Evolutionary conservation across 2,329 filamentous ascomycete species (phyloP), one percentile per base, ranked within the genome.

Genomic region (Fusarium sp.): DNA sequence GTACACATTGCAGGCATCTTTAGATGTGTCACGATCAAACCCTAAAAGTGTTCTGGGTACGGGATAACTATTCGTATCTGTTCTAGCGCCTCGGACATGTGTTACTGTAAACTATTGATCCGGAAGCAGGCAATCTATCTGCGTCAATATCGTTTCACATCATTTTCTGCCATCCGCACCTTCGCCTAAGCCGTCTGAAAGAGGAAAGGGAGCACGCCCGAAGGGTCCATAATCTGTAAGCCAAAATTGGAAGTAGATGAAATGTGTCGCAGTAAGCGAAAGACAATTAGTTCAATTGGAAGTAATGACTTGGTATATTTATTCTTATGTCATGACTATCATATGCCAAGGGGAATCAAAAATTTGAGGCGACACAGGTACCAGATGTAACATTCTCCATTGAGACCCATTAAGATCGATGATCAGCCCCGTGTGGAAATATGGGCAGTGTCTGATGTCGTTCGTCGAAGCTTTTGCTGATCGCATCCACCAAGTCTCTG

Each of bases 131-230:
- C 16, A n/a, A 3, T 37, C 0, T 37, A n/a, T n/a, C 9, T 37
- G 16, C 34, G 0, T 11, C 34, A 7, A 37, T 6, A 2, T 11
- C 5, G 34, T 37, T 37, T 7, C 34, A 37, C 16, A 18, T 0
- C 5, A 6, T n/a, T 6, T 2, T 6, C 3, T 37, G 16, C 0
- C 16, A 11, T 4, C 34, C 34, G 1, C 34, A n/a, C 10, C 9
- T 37, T 37, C 34, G 34, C 18, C 6, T 37, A n/a, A 1, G 18
- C 2, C 18, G 3, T 2, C 34, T 11, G 3, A n/a, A n/a, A n/a
- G 1, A 7, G 6, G 34, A 37, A 37, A n/a, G 1, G 5, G 10
- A n/a, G 0, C 18, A 11, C 10, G 6, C 6, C 9, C 3, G 10
- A 18, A 7, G 5, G 34, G 16, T 5, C 8, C 2, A 37, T n/a